These are phyloP conservation scores for Yamadazyma spencermartinsiae DNA, from an alignment of 1,139 yeast species.

Conservation along the genomic window DNA sequence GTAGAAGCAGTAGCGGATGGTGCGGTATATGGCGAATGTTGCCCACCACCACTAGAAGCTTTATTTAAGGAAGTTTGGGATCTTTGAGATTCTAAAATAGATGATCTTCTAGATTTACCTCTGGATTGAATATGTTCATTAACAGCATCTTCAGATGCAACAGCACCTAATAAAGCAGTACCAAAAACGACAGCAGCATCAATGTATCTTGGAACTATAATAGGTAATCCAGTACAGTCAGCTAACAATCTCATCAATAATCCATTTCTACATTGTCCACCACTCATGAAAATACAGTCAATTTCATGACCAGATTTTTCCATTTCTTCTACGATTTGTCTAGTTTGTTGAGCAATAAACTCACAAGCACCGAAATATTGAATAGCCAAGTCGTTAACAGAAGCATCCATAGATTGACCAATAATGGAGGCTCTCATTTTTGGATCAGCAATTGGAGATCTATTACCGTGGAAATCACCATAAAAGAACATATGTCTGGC, in stretches of 20 bases:
- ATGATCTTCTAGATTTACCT: conserved; percentile 42
- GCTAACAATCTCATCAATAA: conserved; percentile 86
- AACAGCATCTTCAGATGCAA: conserved; percentile 70
- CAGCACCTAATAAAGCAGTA: conserved; percentile 91
- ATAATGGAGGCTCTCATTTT: conserved; percentile 90
- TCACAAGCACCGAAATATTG: conserved; percentile 93
- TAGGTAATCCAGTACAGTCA: conserved; percentile 90
- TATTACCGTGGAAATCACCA: conserved; percentile 95
- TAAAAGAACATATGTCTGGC: conserved; percentile 87
- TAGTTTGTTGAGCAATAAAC: conserved; percentile 94
- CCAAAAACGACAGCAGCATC: conserved; percentile 98
- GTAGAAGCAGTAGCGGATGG: conserved; percentile 68
- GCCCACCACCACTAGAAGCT: conserved; percentile 18
- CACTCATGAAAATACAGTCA: conserved; percentile 80
- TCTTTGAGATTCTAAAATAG: conserved; percentile 32
- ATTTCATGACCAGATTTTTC: conserved; percentile 76
- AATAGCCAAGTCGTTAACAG: conserved; percentile 80
- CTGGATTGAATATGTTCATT: conserved; percentile 33
- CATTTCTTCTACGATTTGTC: conserved; percentile 90
- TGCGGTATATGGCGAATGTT: conserved; percentile 72
- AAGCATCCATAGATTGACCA: conserved; percentile 89
- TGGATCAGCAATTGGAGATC: conserved; percentile 96
- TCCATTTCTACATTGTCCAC: conserved; percentile 95
- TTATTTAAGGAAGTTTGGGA: conserved; percentile 33
- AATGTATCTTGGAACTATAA: conserved; percentile 88